These are phyloP conservation scores for Ophiostoma perfectum DNA, from an alignment of 2,329 filamentous ascomycete genomes.

Conservation along the genomic window DNA sequence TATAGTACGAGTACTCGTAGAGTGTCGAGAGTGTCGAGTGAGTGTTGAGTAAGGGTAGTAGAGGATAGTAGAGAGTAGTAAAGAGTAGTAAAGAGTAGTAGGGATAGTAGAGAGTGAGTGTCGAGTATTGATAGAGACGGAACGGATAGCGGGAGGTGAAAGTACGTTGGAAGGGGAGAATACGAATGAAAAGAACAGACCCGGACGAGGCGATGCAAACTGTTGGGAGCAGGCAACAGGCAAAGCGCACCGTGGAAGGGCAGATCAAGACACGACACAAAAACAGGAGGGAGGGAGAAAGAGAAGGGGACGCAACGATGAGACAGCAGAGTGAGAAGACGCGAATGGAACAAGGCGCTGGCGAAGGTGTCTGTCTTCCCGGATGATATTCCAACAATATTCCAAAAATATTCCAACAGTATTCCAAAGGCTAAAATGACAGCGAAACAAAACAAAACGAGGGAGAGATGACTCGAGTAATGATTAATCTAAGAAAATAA, in stretches of 20 bases:
- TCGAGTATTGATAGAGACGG: neutral
- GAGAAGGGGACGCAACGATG: neutral
- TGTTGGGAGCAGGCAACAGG: constrained; percentile 8
- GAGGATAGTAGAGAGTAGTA: too few species aligned
- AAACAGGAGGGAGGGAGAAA: neutral
- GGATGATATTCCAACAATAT: too few species aligned
- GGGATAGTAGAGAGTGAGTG: neutral
- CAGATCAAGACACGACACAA: neutral
- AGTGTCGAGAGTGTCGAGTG: neutral
- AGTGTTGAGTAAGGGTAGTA: too few species aligned
- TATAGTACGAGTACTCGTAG: neutral
- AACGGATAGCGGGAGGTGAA: neutral
- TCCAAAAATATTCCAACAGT: neutral
- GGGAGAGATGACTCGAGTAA: neutral
- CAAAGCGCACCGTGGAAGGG: neutral
- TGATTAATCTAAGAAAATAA: neutral
- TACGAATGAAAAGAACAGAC: neutral
- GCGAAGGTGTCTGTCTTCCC: too few species aligned
- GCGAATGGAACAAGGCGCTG: too few species aligned
- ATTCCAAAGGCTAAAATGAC: neutral
- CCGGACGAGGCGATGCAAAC: neutral
- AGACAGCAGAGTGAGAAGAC: too few species aligned
- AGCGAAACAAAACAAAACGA: neutral
- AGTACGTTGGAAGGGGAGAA: neutral
- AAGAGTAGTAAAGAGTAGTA: too few species aligned